A percentile compares a stretch with the other conserved stretches of the same genome.
Evolutionary conservation across 257 asterid species (phyloP).

Genomic region (Solanum pennellii): DNA sequence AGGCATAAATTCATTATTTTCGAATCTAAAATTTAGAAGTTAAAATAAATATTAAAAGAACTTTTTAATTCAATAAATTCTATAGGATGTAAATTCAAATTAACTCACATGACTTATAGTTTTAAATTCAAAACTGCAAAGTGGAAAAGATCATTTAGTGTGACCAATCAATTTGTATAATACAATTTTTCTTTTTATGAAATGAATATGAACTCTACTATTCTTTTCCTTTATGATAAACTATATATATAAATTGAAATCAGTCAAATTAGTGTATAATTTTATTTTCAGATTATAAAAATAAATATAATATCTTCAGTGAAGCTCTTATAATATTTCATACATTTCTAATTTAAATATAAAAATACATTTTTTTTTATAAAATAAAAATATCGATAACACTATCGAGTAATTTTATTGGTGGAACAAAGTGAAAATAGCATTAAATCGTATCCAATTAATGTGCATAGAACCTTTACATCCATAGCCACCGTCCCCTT

Average conservation of each 20-base stretch:
- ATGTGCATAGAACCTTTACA: neutral
- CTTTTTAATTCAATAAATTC: neutral
- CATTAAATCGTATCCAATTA: neutral
- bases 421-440: neutral
- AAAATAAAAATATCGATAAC: neutral
- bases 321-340: no score
- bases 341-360: no score
- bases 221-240: neutral
- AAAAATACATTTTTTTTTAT: neutral
- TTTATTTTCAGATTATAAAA: neutral
- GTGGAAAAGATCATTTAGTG: neutral
- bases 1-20: neutral
- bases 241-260: neutral
- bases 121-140: neutral
- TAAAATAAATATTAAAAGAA: neutral
- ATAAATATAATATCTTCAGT: no score
- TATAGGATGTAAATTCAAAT: neutral
- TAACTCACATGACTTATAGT: neutral
- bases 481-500: neutral
- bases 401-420: neutral
- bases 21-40: neutral
- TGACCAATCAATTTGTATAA: neutral
- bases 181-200: neutral
- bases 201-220: neutral
- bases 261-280: neutral